Evolutionary conservation across 768 basidiomycete species (phyloP), one percentile per base, ranked within the genome.

Genomic region (Pilatotrama ljubarskyi): DNA sequence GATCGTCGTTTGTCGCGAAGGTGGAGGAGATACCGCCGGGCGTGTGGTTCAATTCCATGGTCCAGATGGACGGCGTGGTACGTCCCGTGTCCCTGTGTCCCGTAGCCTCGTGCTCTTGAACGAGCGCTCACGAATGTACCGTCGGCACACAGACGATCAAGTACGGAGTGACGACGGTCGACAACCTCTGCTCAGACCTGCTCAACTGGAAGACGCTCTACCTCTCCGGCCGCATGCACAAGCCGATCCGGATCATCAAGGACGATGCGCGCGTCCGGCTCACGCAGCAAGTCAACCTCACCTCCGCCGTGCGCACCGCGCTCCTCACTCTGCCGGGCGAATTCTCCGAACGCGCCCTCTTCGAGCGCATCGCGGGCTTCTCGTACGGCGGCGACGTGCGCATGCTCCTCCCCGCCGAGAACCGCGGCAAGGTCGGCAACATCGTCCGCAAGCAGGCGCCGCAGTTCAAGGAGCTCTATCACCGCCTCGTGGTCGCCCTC

Each of bases 201-300:
- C 81, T 95, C 53, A 91, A 93, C 69, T 99, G 97, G 97, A 82
- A 87, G 42, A 84, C 93, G 22, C 82, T 98, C 3, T 99, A 99
- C 73, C 85, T 96, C 40, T 91, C 95, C 0, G 97, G 97, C 0
- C 83, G 97, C 35, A 93, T 98, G 86, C 97, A 98, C 76, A 99
- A 99, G 74, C 97, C 97, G 0, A 83, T 95, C 48, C 85, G 92
- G 50, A 95, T 96, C 68, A 90, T 97, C 74, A 87, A 87, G 73
- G 91, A 95, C 72, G 93, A 97, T 71, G 88, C 94, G 2, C 88
- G 95, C 38, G 92, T 98, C 15, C 86, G 91, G 54, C 80, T 95
- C 52, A 93, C 95, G 18, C 91, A 95, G 70, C 91, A 96, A 68
- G 93, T 94, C 70, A 99, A 99, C 79, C 82, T 97, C 43, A 84